Conservation (phyloP, 2,329 filamentous ascomycete species). For the Aspergillus latus region DNA sequence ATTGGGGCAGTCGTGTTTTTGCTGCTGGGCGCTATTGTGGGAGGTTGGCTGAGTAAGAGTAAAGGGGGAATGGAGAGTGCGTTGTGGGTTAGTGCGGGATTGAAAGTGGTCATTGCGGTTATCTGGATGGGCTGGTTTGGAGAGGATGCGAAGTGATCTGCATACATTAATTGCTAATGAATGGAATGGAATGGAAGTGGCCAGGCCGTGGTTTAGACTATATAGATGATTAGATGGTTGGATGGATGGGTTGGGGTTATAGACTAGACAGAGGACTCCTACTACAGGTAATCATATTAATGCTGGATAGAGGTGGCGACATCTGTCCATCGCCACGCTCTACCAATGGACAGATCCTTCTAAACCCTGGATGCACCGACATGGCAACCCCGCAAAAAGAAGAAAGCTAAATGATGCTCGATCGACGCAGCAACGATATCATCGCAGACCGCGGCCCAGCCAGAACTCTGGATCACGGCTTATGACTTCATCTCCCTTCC, state of each 20-base stretch:
- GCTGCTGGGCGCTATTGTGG: constrained; percentile 42
- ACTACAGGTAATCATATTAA: background rate
- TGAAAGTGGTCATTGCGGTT: constrained; percentile 40
- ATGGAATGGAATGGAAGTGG: background rate
- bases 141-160: background rate
- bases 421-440: background rate
- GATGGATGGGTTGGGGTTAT: background rate
- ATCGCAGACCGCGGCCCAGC: background rate
- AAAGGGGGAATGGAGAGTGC: constrained; percentile 44
- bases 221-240: background rate
- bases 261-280: no score
- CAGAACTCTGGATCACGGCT: background rate
- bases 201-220: background rate
- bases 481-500: background rate
- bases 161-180: background rate
- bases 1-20: constrained; percentile 40
- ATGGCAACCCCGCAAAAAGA: background rate
- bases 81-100: constrained; percentile 44
- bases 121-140: constrained; percentile 43
- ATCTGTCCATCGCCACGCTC: background rate
- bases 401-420: background rate
- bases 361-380: background rate
- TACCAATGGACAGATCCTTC: background rate
- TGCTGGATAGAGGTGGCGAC: background rate
- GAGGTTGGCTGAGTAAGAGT: constrained; percentile 45